Base-by-base conservation (phyloP, 768 basidiomycete species). In the Xerocomus brunneocitrinus region DNA sequence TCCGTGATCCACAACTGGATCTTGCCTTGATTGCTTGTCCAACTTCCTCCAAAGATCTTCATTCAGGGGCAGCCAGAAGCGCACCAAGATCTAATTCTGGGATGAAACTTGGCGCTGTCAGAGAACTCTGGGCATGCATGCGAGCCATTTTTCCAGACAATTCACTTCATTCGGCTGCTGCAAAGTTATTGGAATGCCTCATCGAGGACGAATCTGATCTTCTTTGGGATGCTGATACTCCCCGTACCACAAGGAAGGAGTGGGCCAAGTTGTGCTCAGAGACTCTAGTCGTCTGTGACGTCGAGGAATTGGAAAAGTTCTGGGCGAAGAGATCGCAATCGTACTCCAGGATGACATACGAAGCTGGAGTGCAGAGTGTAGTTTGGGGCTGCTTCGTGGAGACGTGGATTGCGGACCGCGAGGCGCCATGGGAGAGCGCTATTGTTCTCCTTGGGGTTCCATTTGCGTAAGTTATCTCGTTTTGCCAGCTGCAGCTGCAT, bases 211-310 rank as follows among this genome's bases (percentile, higher is more conserved):
- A 81, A 50, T 65, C 71, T 14, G 71, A 74, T 30, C 71, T 83
- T 10, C 66, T 78, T 30, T 70, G 67, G 54, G 73, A 76, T 46
- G 71, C 76, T 19, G 75, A 76, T 38, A 62, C 69, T 16, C 69
- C 72, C 2, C 73, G 78, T 35, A 68, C 74, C 30, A 76, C 82
- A 10, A 74, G 78, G 45, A 68, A 65, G 16, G 73, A 78, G 36
- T 91, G 89, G 89, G 77, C 81, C 2, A 68, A 62, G 14, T 64
- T 90, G 0, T 85, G 82, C 53, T 75, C 81, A 9, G 83, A 86
- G 48, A 73, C 78, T 7, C 55, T 80, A 30, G 67, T 74, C 8
- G 66, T 76, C 19, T 81, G 79, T 53, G 79, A 81, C 46, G 58
- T 67, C 3, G 72, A 76, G 7, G 68, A 72, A n/a, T 56, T 85